Evolutionary conservation across 2,329 filamentous ascomycete genomes (phyloP), one percentile per base, ranked within the genome.

Genomic region (Penicillium sp.): DNA sequence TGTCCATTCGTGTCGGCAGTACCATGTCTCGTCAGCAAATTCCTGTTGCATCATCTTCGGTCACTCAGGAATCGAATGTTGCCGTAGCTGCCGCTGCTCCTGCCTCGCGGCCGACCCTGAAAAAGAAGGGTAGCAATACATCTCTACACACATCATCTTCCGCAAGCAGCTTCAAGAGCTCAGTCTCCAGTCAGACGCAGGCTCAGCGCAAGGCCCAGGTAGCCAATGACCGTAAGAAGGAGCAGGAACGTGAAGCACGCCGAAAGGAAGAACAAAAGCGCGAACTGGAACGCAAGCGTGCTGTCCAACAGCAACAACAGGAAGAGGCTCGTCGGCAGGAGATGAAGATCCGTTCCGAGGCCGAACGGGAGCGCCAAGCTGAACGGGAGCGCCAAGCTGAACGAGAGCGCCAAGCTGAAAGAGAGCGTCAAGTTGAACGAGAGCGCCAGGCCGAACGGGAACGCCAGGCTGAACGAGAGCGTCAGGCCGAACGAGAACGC

Each of bases 221-320:
- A 46, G 77, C 87, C 40, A 88, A 86, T 2, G 87, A 88, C 33
- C 86, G 84, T 63, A 91, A 90, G 69, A 92, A 87, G 65, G 89
- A 95, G 66, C 86, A 82, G 65, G 90, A 44, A 22, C 41, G 41
- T 13, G 41, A 95, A 60, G 89, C 95, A 64, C 84, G 90, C 61
- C 82, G 85, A 41, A 92, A 89, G 63, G 84, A 85, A 8, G 88
- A 95, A 16, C 84, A 86, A 31, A 95, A 95, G 70, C 80, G 84
- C 13, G 88, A 95, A 61, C 74, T 87, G 29, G 89, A 95, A 65
- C 83, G 87, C 40, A 89, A 90, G 72, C 80, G 87, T 51, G 81
- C 81, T 40, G 82, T 80, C 31, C 71, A 75, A 41, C 65, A 69
- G 43, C 64, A 68, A 46, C 67, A 64, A 37, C 80, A 80, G 46